Evolutionary conservation across 805 yeast species (phyloP), one percentile per base, ranked within the genome.

Genomic region (Middelhovenomyces tepae): DNA sequence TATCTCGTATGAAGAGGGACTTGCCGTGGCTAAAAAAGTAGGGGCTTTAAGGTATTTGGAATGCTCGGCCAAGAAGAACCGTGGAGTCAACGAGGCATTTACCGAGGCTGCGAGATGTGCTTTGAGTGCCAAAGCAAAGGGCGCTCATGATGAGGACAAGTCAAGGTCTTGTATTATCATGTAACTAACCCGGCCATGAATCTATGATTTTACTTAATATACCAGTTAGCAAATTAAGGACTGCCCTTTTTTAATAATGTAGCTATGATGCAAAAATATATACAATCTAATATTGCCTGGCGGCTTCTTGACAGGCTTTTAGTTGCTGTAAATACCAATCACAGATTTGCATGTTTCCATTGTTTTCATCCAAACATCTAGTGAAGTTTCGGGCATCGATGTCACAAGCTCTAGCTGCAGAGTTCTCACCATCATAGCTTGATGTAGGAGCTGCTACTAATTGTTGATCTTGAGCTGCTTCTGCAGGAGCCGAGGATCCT

Each of bases 71-170:
- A 91, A 87, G 66, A 78, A 80, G 56, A 89, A 87, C 59, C 74
- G 94, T 52, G 98, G 98, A 45, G 98, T 91, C n/a, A 91, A 93
- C 53, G 98, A 91, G 62, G 97, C 96, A 7, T 91, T 91, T 56
- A 86, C 96, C 0, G 98, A 91, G 61, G 98, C 97, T 27, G 95
- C 97, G 5, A 77, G 98, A 56, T 87, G 94, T 51, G 97, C 96
- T 2, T 67, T 89, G 46, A 78, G 82, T 42, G 94, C 94, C 9
- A 83, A 75, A 52, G 82, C 94, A 32, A 83, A 77, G 60, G 89
- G 87, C 35, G 23, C 45, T 15, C 43, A 47, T 24, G 59, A 59
- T 28, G 60, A 53, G 20, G 54, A 51, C 29, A 31, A 35, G 21
- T 35, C 47, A 21, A 35, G 38, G 27, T 38, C 37, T 37, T 51